Evolutionary conservation across 2,329 filamentous ascomycete species (phyloP), one percentile per base, ranked within the genome.

Genomic region (Cladorrhinum sp.): DNA sequence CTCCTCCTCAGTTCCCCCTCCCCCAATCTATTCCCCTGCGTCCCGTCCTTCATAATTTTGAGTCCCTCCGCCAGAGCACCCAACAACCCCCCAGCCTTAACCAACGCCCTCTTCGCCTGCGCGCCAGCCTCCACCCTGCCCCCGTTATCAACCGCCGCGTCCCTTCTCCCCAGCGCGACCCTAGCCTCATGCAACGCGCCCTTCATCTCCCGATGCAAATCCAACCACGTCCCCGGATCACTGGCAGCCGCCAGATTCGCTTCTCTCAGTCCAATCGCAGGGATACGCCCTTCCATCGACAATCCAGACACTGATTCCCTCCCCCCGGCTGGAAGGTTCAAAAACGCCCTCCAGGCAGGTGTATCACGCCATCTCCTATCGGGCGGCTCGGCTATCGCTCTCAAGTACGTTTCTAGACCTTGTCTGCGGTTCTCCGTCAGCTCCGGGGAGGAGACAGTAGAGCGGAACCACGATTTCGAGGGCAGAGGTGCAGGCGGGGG

Each of bases 351-450:
- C 87, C 91, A 96, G 2, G 84, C 84, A 16, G 82, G 82, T 0
- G 87, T 89, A 66, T 90, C 86, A 20, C 90, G 82, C 91, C 91
- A 95, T 68, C 89, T 79, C 16, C 85, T 80, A 72, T 95, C 90
- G n/a, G 88, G 86, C 2, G 84, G 82, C 62, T 86, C 86, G 54
- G 91, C 87, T 62, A 95, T 89, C 42, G 84, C 83, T 55, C 84
- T 83, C 2, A 95, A 79, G 74, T 94, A 95, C 50, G 77, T 75
- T 72, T 94, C 89, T 9, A 95, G 80, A 0, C 81, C 86, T 12
- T 75, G 69, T 49, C 90, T 86, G n/a, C 91, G 86, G 64, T 85
- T 77, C 71, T 91, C 88, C 24, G 90, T 88, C 50, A 92, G 81
- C 54, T 87, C 84, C 20, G 87, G 80, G 8, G 86, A 90, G 59